A percentile compares a stretch with the other conserved stretches of the same genome.
These are phyloP conservation scores for Chaetomium strumarium DNA, from an alignment of 2,329 filamentous ascomycete species.

Conservation along the genomic window DNA sequence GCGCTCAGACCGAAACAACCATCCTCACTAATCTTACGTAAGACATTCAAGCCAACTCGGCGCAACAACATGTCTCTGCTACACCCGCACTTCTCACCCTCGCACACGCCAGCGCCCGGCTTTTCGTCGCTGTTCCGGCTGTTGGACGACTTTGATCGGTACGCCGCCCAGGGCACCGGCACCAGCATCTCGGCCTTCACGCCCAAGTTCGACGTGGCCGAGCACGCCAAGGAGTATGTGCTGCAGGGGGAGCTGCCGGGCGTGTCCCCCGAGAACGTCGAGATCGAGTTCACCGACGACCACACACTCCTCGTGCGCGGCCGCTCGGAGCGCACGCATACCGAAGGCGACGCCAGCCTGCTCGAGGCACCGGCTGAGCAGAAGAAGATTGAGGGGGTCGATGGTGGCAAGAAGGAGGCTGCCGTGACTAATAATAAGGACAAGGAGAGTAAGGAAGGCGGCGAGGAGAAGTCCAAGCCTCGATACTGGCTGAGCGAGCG, in stretches of 20 bases:
- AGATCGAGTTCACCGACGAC: constrained; percentile 72
- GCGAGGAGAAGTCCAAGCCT: constrained; percentile 8
- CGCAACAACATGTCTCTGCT: constrained; percentile 20
- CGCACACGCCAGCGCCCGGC: constrained; percentile 5
- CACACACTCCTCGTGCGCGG: constrained; percentile 69
- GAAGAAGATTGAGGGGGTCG: constrained; percentile 34
- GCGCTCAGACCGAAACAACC: background rate
- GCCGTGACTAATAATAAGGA: background rate
- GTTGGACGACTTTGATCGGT: constrained; percentile 57
- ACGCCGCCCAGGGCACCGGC: constrained; percentile 33
- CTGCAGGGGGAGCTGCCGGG: constrained; percentile 78
- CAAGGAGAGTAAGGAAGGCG: constrained; percentile 5
- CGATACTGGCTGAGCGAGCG: constrained; percentile 69
- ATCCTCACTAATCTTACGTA: background rate
- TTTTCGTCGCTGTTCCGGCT: constrained; percentile 57
- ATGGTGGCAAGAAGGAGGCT: constrained; percentile 19
- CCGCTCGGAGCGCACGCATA: constrained; percentile 55
- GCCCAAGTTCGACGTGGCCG: constrained; percentile 74
- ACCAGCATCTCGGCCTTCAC: constrained; percentile 47
- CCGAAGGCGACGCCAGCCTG: constrained; percentile 42
- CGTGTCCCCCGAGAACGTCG: constrained; percentile 65
- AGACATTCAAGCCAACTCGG: background rate
- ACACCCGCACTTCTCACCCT: constrained; percentile 14
- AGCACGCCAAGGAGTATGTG: constrained; percentile 63
- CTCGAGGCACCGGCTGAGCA: constrained; percentile 27